Percentiles rank a stretch among this genome's conserved stretches.
Conservation (phyloP, 768 basidiomycete species). For the Tricholoma sp. region DNA sequence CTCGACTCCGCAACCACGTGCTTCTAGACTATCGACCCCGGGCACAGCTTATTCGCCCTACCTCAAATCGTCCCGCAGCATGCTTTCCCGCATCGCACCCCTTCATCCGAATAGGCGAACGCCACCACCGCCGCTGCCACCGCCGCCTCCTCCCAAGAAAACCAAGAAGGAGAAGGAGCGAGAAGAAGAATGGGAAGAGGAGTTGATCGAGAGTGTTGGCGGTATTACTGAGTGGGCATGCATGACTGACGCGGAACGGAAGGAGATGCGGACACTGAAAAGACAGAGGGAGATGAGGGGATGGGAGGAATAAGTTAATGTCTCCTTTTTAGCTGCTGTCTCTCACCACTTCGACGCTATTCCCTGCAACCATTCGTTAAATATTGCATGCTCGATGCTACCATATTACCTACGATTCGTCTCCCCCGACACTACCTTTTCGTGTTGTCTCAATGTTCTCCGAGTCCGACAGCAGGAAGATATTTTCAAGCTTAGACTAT, state of each 20-base stretch:
- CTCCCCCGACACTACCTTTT: neutral
- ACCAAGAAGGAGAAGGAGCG: constrained; percentile 71
- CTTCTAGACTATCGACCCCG: constrained; percentile 12
- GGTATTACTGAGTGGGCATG: constrained; percentile 56
- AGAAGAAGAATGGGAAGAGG: constrained; percentile 80
- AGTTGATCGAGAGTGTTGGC: constrained; percentile 67
- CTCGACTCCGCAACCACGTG: constrained; percentile 24
- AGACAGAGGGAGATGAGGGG: constrained; percentile 57
- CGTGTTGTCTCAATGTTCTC: neutral
- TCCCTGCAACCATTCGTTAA: constrained; percentile 25
- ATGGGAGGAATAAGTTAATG: constrained; percentile 44
- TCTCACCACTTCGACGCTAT: neutral
- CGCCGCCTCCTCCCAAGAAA: constrained; percentile 69
- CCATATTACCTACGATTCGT: neutral
- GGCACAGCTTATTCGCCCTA: constrained; percentile 55
- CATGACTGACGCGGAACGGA: constrained; percentile 46
- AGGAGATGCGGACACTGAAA: constrained; percentile 52
- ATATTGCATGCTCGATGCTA: neutral
- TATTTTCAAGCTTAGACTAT: neutral
- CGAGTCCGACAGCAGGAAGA: no score
- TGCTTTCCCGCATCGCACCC: constrained; percentile 67
- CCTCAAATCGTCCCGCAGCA: constrained; percentile 55
- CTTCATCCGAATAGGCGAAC: constrained; percentile 69
- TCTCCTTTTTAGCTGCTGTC: constrained; percentile 22
- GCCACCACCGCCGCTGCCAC: constrained; percentile 69